These are phyloP conservation scores for Coniochaeta sp. DNA, from an alignment of 2,329 filamentous ascomycete genomes.

Conservation along the genomic window DNA sequence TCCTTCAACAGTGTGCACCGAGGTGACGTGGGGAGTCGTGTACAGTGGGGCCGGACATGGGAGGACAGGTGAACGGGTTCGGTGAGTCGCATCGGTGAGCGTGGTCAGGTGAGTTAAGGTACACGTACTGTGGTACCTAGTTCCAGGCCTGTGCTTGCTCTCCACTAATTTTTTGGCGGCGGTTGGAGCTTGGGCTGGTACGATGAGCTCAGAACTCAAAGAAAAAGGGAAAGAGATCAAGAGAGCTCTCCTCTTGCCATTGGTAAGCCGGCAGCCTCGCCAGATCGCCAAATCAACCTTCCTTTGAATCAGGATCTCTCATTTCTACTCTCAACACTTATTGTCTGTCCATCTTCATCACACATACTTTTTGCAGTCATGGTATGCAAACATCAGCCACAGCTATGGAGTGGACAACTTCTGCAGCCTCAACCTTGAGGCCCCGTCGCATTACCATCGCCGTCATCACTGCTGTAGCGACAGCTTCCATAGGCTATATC, in stretches of 20 bases:
- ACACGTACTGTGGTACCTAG: no score
- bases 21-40: no score
- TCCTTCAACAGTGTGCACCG: not conserved
- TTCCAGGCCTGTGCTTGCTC: not conserved
- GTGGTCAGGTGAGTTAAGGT: not conserved
- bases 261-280: not conserved
- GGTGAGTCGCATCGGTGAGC: not conserved
- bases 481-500: slow-evolving; percentile 50
- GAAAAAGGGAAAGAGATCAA: not conserved
- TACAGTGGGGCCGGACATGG: no score
- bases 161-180: not conserved
- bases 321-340: not conserved
- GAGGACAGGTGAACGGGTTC: no score
- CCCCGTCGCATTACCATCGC: slow-evolving; percentile 48
- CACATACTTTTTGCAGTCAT: not conserved
- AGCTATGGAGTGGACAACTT: slow-evolving; percentile 18
- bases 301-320: no score
- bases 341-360: not conserved
- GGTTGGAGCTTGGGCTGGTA: no score
- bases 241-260: not conserved
- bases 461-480: slow-evolving; percentile 46
- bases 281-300: not conserved
- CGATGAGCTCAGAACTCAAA: not conserved
- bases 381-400: slow-evolving; percentile 26
- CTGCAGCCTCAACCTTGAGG: slow-evolving; percentile 44